Evolutionary conservation across 352 stramenopile genomes (phyloP).

Genomic region (Pythium chondricola): DNA sequence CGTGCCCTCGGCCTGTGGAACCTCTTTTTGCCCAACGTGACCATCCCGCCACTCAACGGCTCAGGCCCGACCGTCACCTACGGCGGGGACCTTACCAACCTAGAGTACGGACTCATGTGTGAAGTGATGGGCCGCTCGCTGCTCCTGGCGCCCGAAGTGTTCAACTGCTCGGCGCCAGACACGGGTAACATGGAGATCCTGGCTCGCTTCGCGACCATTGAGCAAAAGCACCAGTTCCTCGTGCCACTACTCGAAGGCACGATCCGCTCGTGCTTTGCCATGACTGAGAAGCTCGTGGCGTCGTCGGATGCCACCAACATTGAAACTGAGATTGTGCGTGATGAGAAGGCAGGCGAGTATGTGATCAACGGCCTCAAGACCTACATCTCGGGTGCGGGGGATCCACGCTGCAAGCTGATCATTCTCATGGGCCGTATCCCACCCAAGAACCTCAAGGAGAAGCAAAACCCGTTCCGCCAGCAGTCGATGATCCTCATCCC

Average conservation of each 20-base stretch:
- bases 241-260: constrained; percentile 89
- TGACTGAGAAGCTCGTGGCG: constrained; percentile 96
- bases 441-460: constrained; percentile 19
- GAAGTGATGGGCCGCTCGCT: constrained; percentile 93
- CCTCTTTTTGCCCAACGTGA: constrained; percentile 87
- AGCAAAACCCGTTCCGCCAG: constrained; percentile 47
- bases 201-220: constrained; percentile 87
- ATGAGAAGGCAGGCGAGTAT: constrained; percentile 76
- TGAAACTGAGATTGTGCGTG: constrained; percentile 65
- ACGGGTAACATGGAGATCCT: constrained; percentile 99
- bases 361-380: constrained; percentile 95
- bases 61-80: constrained; percentile 48
- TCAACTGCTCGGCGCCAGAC: constrained; percentile 96
- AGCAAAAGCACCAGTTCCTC: constrained; percentile 92
- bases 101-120: constrained; percentile 95
- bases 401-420: constrained; percentile 92
- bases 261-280: constrained; percentile 95
- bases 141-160: constrained; percentile 90
- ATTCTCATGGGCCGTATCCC: constrained; percentile 79
- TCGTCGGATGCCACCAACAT: constrained; percentile 97
- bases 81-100: constrained; percentile 68
- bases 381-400: constrained; percentile 94
- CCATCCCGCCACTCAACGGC: constrained; percentile 37
- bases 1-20: constrained; percentile 94
- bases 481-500: constrained; percentile 91